Base-by-base conservation (phyloP, 345 rosid genomes). In the Populus ilicifolia region DNA sequence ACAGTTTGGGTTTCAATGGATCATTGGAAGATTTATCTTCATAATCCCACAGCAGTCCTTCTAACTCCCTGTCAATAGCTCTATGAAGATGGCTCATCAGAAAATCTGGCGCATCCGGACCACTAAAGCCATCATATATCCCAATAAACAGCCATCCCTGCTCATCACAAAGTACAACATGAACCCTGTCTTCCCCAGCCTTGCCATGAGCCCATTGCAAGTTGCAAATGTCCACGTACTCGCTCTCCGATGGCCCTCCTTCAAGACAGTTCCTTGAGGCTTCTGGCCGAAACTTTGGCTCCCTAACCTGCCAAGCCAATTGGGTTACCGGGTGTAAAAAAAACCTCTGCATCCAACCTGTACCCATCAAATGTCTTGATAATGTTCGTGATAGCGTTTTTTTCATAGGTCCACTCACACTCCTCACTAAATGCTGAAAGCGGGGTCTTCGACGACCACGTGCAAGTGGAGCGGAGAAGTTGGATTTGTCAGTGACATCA, bases 141-240 rank as follows among this genome's bases (percentile, higher is more conserved):
- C 98, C 99, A n/a, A 93, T 88, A 84, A 88, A 95, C 66, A 95
- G 82, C 99, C 99, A 95, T 76, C 99, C 98, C 79, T 95, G 98
- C 76, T 95, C 98, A 80, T 95, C 99, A n/a, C 98, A 95, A 76
- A 95, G 90, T 82, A 95, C 98, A 35, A 95, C 95, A 77, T 95
- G 99, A 76, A 95, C 94, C 82, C 98, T 88, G 76, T 95, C 99
- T 88, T 95, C 99, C 65, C 99, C 99, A 50, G 99, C 99, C 87
- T 89, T 95, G 80, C 99, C 99, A 80, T 95, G 99, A 77, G 99
- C 99, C 99, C 99, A 95, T 80, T 95, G 98, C 87, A 95, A 86
- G 86, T 95, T 86, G 63, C 86, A 87, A 78, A 89, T 84, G 78
- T 84, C 85, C 30, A 84, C 80, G 75, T 86, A 87, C 54, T 86